phyloP scores from a whole-genome alignment of 2,329 filamentous ascomycete species.

The Drechslera avenae region DNA sequence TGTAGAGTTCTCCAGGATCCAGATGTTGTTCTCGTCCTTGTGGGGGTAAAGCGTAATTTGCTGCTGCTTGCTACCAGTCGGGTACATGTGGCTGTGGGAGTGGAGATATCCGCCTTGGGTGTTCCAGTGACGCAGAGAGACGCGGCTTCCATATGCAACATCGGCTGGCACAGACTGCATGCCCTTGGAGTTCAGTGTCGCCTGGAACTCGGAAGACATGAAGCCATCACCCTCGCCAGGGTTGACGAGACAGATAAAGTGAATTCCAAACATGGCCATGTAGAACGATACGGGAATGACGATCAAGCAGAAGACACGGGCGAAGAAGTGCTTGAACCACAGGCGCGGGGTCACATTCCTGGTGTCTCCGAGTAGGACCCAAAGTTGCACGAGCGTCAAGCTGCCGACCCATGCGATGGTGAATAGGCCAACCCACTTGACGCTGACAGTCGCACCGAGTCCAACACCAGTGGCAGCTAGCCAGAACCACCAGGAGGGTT shows the following conservation, averaged over 20 bases:
- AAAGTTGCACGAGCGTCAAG: slow-evolving; percentile 89
- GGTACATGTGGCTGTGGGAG: slow-evolving; percentile 97
- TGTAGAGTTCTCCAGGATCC: slow-evolving; percentile 93
- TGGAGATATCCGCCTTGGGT: slow-evolving; percentile 98
- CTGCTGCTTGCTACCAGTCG: slow-evolving; percentile 95
- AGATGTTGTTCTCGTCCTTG: slow-evolving; percentile 98
- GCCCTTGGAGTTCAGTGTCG: slow-evolving; percentile 91
- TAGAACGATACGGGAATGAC: slow-evolving; percentile 89
- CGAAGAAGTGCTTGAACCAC: slow-evolving; percentile 93
- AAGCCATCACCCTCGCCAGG: slow-evolving; percentile 97
- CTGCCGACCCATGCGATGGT: slow-evolving; percentile 97
- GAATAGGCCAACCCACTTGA: slow-evolving; percentile 99
- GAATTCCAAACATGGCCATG: slow-evolving; percentile 95
- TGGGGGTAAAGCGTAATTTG: slow-evolving; percentile 98
- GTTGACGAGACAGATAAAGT: slow-evolving; percentile 91
- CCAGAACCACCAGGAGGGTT: slow-evolving; percentile 98
- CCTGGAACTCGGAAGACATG: slow-evolving; percentile 99
- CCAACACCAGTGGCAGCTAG: slow-evolving; percentile 82
- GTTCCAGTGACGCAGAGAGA: slow-evolving; percentile 90
- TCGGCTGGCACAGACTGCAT: slow-evolving; percentile 96
- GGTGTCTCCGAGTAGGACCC: slow-evolving; percentile 89
- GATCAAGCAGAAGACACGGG: slow-evolving; percentile 88
- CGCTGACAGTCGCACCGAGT: slow-evolving; percentile 87
- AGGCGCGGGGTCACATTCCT: slow-evolving; percentile 82
- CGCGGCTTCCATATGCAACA: slow-evolving; percentile 83